Conservation (phyloP, 305 asterid genomes). For the Fraxinus platypoda region DNA sequence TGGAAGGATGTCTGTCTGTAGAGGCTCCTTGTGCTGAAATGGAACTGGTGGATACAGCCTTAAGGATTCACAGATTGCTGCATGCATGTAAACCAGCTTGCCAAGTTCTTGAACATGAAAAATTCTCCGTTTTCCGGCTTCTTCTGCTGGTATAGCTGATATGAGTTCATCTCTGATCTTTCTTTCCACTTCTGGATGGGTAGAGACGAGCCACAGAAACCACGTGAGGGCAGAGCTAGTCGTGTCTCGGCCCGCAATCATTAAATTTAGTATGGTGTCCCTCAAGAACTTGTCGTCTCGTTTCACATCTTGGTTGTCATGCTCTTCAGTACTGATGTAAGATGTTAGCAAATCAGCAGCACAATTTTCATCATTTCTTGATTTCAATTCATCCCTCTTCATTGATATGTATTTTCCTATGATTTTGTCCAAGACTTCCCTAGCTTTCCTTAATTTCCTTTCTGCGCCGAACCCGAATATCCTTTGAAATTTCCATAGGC, state of each 20-base stretch:
- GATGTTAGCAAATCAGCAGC: constrained; percentile 50
- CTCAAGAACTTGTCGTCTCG: constrained; percentile 48
- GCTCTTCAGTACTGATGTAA: constrained; percentile 30
- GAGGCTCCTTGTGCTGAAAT: constrained; percentile 57
- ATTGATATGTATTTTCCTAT: constrained; percentile 38
- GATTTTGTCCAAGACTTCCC: constrained; percentile 38
- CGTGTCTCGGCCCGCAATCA: constrained; percentile 81
- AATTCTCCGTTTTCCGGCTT: constrained; percentile 21
- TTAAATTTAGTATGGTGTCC: constrained; percentile 56
- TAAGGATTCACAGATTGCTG: constrained; percentile 55
- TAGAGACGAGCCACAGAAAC: constrained; percentile 59
- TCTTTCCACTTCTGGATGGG: constrained; percentile 44
- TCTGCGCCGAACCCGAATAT: constrained; percentile 49
- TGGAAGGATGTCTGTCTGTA: constrained; percentile 46
- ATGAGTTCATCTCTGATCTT: constrained; percentile 48
- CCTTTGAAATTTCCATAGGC: constrained; percentile 49
- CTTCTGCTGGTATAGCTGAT: constrained; percentile 14
- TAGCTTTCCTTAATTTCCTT: constrained; percentile 30
- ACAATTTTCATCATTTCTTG: constrained; percentile 20
- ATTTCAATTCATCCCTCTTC: constrained; percentile 35
- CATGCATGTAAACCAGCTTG: constrained; percentile 54
- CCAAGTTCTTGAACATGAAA: constrained; percentile 36
- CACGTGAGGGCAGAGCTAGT: constrained; percentile 76
- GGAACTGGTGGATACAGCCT: constrained; percentile 75
- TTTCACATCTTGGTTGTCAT: constrained; percentile 18